These are phyloP conservation scores for Leptographium galeiforme DNA, from an alignment of 2,329 filamentous ascomycete species.

Conservation along the genomic window DNA sequence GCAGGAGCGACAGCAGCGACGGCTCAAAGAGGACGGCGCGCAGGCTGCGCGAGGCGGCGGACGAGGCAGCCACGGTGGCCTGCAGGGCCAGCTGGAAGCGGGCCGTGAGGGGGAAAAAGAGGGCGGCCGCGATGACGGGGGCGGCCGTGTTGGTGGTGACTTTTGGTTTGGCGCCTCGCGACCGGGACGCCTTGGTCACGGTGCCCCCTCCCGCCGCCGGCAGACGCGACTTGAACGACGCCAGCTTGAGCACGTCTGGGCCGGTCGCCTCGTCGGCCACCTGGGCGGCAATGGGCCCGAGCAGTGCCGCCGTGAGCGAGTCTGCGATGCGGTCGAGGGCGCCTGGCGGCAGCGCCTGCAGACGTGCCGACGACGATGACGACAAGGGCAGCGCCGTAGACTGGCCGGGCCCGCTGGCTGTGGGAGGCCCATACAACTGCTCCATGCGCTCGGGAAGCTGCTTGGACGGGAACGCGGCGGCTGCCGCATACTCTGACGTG, in stretches of 20 bases:
- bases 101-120: conserved; percentile 78
- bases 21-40: conserved; percentile 57
- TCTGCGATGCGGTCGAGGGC: conserved; percentile 56
- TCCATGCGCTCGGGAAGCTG: conserved; percentile 62
- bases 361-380: conserved; percentile 14
- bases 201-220: conserved; percentile 22
- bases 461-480: conserved; percentile 64
- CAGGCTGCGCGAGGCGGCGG: conserved; percentile 17
- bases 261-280: conserved; percentile 71
- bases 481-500: conserved; percentile 34
- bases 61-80: conserved; percentile 12
- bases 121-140: conserved; percentile 56
- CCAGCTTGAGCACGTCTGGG: conserved; percentile 74
- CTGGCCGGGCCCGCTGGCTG: conserved; percentile 7
- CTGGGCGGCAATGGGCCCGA: conserved; percentile 67
- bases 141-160: conserved; percentile 65
- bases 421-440: conserved; percentile 42
- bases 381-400: not conserved
- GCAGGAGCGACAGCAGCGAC: conserved; percentile 61
- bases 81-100: conserved; percentile 58
- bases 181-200: conserved; percentile 6
- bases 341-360: conserved; percentile 40
- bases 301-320: conserved; percentile 55
- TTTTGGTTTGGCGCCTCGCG: conserved; percentile 7
- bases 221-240: conserved; percentile 74